Evolutionary conservation across 228 moss, liverwort and hornwort genomes (phyloP).

Genomic region (Sphagnum fallax): DNA sequence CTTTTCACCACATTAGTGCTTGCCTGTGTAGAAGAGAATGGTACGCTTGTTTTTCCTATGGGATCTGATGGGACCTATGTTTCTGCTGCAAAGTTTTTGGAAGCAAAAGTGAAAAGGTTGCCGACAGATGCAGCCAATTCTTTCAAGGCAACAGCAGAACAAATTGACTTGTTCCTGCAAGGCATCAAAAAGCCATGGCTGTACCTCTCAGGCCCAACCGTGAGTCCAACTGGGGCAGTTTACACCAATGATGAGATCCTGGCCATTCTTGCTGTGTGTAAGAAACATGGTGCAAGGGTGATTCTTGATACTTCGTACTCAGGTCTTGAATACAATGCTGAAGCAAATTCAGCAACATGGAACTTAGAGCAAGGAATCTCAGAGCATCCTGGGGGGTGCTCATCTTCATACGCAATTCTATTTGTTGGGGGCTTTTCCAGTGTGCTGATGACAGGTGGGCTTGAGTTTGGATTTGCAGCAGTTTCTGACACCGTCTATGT

Average conservation of each 20-base stretch:
- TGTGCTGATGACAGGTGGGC: conserved; percentile 75
- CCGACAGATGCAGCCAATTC: conserved; percentile 43
- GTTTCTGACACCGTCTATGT: conserved; percentile 58
- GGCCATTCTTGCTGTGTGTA: conserved; percentile 65
- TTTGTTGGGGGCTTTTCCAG: conserved; percentile 79
- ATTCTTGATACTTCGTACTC: conserved; percentile 82
- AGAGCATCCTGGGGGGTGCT: conserved; percentile 6
- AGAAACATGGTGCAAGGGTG: conserved; percentile 58
- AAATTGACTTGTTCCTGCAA: conserved; percentile 45
- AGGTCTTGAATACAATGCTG: conserved; percentile 57
- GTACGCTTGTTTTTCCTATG: conserved; percentile 82
- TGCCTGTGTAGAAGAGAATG: conserved; percentile 85
- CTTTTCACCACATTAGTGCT: conserved; percentile 75
- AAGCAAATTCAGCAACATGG: conserved; percentile 31
- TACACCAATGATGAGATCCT: conserved; percentile 61
- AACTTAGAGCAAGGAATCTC: conserved; percentile 41
- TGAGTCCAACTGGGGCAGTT: conserved; percentile 67
- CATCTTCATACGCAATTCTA: conserved; percentile 45
- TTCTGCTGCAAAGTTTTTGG: conserved; percentile 77
- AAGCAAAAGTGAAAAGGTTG: conserved; percentile 53
- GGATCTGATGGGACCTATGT: conserved; percentile 72
- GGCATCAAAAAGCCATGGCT: conserved; percentile 69
- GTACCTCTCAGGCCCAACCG: conserved; percentile 84
- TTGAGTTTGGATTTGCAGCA: conserved; percentile 90
- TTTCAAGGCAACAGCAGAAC: conserved; percentile 58